Evolutionary conservation across 768 basidiomycete species (phyloP).

Genomic region (Gloeopeniophorella convolvens): DNA sequence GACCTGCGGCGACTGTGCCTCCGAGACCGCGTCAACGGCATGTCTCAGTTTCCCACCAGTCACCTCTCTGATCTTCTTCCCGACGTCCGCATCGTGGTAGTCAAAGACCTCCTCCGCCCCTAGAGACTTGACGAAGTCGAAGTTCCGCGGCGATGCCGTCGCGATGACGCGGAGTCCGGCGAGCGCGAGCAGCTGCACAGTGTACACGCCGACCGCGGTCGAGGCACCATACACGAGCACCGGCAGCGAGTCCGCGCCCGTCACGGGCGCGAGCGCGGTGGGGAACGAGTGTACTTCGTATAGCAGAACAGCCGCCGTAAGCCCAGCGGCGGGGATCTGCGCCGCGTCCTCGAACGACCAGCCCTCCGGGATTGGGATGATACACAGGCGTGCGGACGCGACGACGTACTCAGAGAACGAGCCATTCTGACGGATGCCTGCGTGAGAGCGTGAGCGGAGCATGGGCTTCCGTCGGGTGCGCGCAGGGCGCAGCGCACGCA

Average conservation of each 20-base stretch:
- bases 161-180: conserved; percentile 31
- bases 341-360: conserved; percentile 3
- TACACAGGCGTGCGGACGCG: no score
- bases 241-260: no score
- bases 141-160: conserved; percentile 30
- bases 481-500: no score
- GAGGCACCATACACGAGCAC: no score
- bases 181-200: conserved; percentile 30
- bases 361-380: not conserved
- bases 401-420: no score
- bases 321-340: not conserved
- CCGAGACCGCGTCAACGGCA: conserved; percentile 20
- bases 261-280: no score
- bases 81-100: conserved; percentile 24
- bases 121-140: conserved; percentile 27
- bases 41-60: conserved; percentile 18
- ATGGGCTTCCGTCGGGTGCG: no score
- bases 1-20: not conserved
- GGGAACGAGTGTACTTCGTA: not conserved
- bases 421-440: no score
- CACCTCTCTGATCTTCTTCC: conserved; percentile 23
- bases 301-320: not conserved
- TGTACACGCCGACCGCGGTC: conserved; percentile 19
- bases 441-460: no score
- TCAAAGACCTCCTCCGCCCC: conserved; percentile 32